phyloP scores from a whole-genome alignment of 495 filamentous ascomycete genomes.

The Xylaria scruposa region DNA sequence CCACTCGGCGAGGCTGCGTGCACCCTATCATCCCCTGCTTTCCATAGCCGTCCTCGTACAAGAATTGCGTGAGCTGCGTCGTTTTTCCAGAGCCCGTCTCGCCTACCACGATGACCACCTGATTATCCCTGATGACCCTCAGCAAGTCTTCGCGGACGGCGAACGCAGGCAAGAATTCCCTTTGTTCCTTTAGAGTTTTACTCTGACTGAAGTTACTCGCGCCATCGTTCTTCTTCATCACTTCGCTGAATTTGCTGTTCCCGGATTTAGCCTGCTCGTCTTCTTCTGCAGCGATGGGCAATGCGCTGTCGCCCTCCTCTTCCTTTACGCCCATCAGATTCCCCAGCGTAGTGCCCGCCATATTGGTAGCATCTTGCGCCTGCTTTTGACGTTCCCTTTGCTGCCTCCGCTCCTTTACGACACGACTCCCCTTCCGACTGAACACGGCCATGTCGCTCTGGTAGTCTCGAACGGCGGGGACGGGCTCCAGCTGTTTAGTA shows the following conservation, averaged over 20 bases:
- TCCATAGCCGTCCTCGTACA: constrained; percentile 92
- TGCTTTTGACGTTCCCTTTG: constrained; percentile 94
- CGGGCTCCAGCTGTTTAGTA: constrained; percentile 95
- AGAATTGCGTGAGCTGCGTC: constrained; percentile 93
- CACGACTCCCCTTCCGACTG: constrained; percentile 91
- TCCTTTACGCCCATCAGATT: constrained; percentile 96
- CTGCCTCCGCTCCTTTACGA: constrained; percentile 88
- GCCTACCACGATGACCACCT: constrained; percentile 94
- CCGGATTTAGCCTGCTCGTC: constrained; percentile 58
- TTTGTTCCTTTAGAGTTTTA: constrained; percentile 88
- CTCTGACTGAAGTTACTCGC: constrained; percentile 92
- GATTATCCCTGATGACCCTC: constrained; percentile 93
- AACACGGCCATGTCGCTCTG: constrained; percentile 99
- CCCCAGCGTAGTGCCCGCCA: constrained; percentile 89
- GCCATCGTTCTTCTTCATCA: constrained; percentile 88
- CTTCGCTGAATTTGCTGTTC: constrained; percentile 83
- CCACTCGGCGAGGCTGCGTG: constrained; percentile 93
- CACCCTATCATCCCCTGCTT: constrained; percentile 90
- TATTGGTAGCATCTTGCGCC: constrained; percentile 92
- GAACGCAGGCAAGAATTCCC: constrained; percentile 94
- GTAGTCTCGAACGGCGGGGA: constrained; percentile 89
- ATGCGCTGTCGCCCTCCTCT: constrained; percentile 89
- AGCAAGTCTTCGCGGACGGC: constrained; percentile 96
- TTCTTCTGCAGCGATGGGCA: constrained; percentile 78
- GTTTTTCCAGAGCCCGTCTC: constrained; percentile 98